Evolutionary conservation across 345 rosid genomes (phyloP).

Genomic region (Salix viminalis): DNA sequence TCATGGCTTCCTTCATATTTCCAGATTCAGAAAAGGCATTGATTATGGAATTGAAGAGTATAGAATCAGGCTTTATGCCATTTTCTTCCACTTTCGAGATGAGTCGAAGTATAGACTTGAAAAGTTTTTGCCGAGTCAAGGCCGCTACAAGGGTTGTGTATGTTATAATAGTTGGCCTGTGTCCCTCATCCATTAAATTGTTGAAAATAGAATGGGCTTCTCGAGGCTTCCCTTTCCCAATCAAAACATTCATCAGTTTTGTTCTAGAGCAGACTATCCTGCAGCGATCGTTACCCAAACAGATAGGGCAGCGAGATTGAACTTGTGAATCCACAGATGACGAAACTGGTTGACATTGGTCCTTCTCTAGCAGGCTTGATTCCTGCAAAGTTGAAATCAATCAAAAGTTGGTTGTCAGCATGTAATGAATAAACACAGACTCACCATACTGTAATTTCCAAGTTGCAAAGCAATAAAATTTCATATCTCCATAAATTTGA

Average conservation of each 20-base stretch:
- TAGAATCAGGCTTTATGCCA: conserved; percentile 74
- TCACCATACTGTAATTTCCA: too few species aligned
- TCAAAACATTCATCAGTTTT: conserved; percentile 69
- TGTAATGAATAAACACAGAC: neutral
- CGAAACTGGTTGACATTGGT: conserved; percentile 33
- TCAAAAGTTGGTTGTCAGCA: neutral
- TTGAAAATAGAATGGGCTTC: conserved; percentile 68
- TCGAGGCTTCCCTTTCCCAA: conserved; percentile 67
- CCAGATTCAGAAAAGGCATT: conserved; percentile 87
- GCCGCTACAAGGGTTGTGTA: conserved; percentile 76
- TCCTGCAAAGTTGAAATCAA: conserved; percentile 32
- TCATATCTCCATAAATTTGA: too few species aligned
- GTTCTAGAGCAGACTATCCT: conserved; percentile 77
- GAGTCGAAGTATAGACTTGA: conserved; percentile 54
- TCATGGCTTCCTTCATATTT: conserved; percentile 70
- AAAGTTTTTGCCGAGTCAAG: conserved; percentile 60
- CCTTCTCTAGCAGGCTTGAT: conserved; percentile 26
- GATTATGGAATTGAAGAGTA: conserved; percentile 86
- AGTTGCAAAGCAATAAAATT: too few species aligned
- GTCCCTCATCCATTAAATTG: conserved; percentile 67
- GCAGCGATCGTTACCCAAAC: conserved; percentile 58
- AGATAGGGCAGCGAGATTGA: conserved; percentile 48
- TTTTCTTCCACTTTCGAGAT: conserved; percentile 62
- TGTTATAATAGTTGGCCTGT: conserved; percentile 75
- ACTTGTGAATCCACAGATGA: conserved; percentile 15